phyloP scores from a whole-genome alignment of 306 rosid genomes.

The Inga leiocalycina region DNA sequence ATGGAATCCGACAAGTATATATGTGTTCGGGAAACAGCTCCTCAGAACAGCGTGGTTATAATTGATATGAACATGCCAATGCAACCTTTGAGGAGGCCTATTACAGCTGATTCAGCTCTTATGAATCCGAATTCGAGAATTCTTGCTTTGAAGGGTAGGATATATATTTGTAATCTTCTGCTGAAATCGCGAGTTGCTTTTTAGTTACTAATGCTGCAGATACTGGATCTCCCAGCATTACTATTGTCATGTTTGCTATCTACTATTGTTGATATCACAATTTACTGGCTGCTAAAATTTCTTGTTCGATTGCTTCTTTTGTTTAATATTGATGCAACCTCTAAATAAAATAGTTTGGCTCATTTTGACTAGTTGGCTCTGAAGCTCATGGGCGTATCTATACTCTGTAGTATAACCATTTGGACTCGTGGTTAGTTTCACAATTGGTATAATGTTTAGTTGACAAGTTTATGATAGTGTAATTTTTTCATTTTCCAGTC shows the following conservation, averaged over 20 bases:
- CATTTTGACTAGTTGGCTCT: slow-evolving; percentile 21
- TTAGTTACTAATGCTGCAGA: slow-evolving; percentile 28
- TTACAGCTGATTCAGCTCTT: slow-evolving; percentile 93
- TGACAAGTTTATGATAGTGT: background rate
- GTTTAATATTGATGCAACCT: slow-evolving; percentile 13
- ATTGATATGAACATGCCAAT: slow-evolving; percentile 91
- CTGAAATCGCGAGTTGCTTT: slow-evolving; percentile 1
- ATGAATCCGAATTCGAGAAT: slow-evolving; percentile 97
- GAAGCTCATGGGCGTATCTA: background rate
- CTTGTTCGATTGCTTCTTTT: slow-evolving; percentile 4
- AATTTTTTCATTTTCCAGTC: background rate
- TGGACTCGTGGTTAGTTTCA: background rate
- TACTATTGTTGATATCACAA: background rate
- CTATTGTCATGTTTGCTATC: slow-evolving; percentile 1
- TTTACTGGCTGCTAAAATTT: slow-evolving; percentile 18
- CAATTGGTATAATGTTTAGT: slow-evolving; percentile 18
- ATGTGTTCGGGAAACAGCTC: slow-evolving; percentile 90
- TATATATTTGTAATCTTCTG: background rate
- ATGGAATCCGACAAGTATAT: slow-evolving; percentile 98
- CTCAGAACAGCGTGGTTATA: slow-evolving; percentile 92
- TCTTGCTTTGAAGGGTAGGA: slow-evolving; percentile 88
- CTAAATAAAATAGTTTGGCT: background rate
- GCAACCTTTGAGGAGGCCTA: slow-evolving; percentile 97
- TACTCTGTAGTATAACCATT: background rate
- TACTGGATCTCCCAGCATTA: background rate